Percentiles rank a stretch among this genome's conserved stretches.
Evolutionary conservation across 257 asterid genomes (phyloP).

Genomic region (Fraxinus cuspidata): DNA sequence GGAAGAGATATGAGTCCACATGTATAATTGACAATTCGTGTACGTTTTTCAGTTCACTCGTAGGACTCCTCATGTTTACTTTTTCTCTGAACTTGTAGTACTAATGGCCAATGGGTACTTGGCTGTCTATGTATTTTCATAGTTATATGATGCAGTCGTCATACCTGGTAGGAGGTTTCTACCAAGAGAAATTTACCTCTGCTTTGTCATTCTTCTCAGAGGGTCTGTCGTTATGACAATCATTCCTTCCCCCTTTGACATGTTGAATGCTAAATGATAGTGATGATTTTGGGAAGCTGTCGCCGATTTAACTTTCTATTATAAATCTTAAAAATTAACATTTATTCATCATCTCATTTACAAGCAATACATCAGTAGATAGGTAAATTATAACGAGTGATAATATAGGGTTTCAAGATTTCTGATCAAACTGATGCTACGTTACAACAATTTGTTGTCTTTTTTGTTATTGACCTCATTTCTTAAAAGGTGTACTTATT

Average conservation of each 20-base stretch:
- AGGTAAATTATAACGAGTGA: constrained; percentile 1
- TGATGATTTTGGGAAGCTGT: background rate
- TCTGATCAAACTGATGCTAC: constrained; percentile 8
- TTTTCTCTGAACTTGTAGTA: background rate
- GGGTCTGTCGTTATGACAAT: background rate
- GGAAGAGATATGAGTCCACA: background rate
- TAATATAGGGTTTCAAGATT: background rate
- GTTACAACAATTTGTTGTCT: background rate
- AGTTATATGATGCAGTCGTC: constrained; percentile 1
- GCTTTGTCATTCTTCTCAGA: background rate
- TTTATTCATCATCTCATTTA: background rate
- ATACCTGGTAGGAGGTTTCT: background rate
- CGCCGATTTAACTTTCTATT: background rate
- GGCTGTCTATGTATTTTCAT: background rate
- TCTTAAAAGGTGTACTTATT: constrained; percentile 6
- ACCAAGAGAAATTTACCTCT: background rate
- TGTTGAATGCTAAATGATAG: background rate
- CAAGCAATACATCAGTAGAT: background rate
- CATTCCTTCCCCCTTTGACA: background rate
- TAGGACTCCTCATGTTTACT: background rate
- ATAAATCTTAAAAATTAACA: background rate
- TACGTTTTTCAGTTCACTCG: background rate
- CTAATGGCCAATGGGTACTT: background rate
- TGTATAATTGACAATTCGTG: background rate
- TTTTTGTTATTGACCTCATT: background rate